Evolutionary conservation across 2,329 filamentous ascomycete species (phyloP).

Genomic region (Xylaria sp.): DNA sequence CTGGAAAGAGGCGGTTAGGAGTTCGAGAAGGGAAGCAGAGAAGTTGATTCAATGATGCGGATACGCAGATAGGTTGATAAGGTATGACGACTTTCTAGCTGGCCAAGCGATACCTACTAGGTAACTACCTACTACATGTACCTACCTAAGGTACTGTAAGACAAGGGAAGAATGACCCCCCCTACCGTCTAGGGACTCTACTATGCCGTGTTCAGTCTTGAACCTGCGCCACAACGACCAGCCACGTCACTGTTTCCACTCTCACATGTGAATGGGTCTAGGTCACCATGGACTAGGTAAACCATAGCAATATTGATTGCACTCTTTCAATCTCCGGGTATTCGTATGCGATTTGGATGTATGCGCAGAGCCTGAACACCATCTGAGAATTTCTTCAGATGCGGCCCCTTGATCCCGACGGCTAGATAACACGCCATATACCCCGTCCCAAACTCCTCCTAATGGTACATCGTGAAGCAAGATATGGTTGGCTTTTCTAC

Average conservation of each 20-base stretch:
- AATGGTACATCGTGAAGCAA: constrained; percentile 13
- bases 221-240: neutral
- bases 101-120: neutral
- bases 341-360: neutral
- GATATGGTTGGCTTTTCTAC: neutral
- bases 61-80: neutral
- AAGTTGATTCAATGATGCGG: constrained; percentile 20
- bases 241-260: neutral
- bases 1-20: neutral
- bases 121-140: neutral
- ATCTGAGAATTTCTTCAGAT: neutral
- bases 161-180: neutral
- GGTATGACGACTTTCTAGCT: constrained; percentile 33
- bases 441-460: constrained; percentile 8
- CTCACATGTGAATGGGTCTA: neutral
- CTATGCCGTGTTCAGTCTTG: neutral
- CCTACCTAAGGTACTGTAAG: neutral
- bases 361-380: neutral
- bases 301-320: neutral
- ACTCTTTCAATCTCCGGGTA: neutral
- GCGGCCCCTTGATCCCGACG: neutral
- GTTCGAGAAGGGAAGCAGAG: neutral
- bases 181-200: neutral
- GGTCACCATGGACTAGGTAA: neutral
- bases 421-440: neutral